These are phyloP conservation scores for Raphanus raphanistrum DNA, from an alignment of 345 rosid species.

Conservation along the genomic window DNA sequence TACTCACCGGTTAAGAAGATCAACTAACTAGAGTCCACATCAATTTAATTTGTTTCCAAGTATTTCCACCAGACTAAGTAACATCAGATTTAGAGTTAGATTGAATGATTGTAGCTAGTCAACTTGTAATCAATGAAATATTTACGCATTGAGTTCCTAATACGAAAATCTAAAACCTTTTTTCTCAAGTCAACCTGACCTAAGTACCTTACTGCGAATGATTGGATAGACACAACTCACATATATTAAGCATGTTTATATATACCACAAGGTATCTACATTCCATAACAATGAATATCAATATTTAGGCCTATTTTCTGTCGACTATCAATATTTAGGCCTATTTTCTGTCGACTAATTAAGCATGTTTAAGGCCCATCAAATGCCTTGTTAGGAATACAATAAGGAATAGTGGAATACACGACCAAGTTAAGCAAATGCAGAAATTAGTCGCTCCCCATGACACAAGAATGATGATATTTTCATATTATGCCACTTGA, in stretches of 20 bases:
- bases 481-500: background rate
- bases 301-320: background rate
- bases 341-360: background rate
- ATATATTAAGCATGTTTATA: too few species aligned
- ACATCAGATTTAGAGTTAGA: too few species aligned
- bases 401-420: conserved; percentile 10
- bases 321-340: background rate
- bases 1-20: too few species aligned
- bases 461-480: background rate
- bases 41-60: too few species aligned
- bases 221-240: too few species aligned
- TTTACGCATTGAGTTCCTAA: background rate
- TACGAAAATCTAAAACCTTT: background rate
- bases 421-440: conserved; percentile 2
- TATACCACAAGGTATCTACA: too few species aligned
- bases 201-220: background rate
- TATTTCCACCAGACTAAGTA: too few species aligned
- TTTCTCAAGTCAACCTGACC: background rate
- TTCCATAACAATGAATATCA: background rate
- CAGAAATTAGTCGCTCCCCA: conserved; percentile 1
- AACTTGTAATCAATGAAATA: too few species aligned
- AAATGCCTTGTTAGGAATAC: background rate
- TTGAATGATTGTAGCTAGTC: too few species aligned
- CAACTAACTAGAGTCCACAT: too few species aligned
- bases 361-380: background rate